phyloP scores from a whole-genome alignment of 768 basidiomycete genomes.

The Vararia minispora region DNA sequence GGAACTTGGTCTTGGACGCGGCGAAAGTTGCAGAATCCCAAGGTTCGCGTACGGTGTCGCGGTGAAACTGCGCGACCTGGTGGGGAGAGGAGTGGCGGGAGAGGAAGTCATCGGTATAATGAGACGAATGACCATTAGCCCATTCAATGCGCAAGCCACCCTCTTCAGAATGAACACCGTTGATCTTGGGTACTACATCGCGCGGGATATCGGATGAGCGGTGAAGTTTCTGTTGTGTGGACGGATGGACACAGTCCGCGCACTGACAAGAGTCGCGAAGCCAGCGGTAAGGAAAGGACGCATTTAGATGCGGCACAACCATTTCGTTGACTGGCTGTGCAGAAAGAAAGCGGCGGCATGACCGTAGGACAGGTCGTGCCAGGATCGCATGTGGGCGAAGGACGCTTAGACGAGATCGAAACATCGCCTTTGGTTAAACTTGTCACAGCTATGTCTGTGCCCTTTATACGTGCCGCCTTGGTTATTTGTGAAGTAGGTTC shows the following conservation, averaged over 20 bases:
- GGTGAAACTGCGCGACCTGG: conserved; percentile 31
- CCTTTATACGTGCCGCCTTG: no score
- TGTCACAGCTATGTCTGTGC: no score
- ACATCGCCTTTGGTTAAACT: no score
- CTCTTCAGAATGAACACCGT: conserved; percentile 29
- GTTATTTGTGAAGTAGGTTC: no score
- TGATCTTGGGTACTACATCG: conserved; percentile 32
- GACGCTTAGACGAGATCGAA: no score
- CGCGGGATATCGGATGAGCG: conserved; percentile 52
- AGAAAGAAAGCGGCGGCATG: no score
- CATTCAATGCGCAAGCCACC: conserved; percentile 43
- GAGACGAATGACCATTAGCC: conserved; percentile 49
- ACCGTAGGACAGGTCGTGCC: no score
- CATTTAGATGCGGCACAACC: conserved; percentile 22
- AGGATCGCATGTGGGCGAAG: no score
- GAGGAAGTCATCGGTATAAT: conserved; percentile 39
- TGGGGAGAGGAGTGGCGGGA: conserved; percentile 31
- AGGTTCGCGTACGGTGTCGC: conserved; percentile 24
- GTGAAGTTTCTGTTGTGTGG: conserved; percentile 68
- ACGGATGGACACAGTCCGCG: conserved; percentile 60
- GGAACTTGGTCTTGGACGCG: conserved; percentile 32
- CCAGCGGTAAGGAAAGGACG: conserved; percentile 58
- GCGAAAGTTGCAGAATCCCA: conserved; percentile 38
- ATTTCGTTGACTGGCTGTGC: no score
- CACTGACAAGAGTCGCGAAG: conserved; percentile 82